Evolutionary conservation across 371 early-diverging fungal genomes (phyloP).

Genomic region (Rhizopus microsporus): DNA sequence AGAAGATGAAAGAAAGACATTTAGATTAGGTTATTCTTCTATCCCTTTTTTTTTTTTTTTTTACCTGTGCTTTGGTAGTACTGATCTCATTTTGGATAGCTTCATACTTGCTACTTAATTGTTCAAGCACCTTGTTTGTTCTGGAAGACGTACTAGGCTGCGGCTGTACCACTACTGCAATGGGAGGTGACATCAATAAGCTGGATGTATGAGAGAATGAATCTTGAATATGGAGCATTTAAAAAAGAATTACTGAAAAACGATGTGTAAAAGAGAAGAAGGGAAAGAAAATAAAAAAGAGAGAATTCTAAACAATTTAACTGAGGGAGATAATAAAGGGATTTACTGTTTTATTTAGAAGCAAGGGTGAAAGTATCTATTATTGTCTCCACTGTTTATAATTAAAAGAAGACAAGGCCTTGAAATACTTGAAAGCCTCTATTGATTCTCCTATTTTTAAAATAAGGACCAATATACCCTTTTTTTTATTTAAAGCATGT

Average conservation of each 20-base stretch:
- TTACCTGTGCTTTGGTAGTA: conserved; percentile 37
- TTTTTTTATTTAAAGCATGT: background rate
- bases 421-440: background rate
- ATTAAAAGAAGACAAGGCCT: background rate
- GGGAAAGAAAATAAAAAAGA: conserved; percentile 2
- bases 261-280: conserved; percentile 2
- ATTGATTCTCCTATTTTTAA: background rate
- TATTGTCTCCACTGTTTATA: background rate
- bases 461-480: background rate
- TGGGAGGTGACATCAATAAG: conserved; percentile 22
- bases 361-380: conserved; percentile 4
- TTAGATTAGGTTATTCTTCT: background rate
- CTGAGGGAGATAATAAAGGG: conserved; percentile 6
- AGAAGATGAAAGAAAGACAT: background rate
- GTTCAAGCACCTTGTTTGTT: conserved; percentile 43
- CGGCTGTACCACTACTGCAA: conserved; percentile 33
- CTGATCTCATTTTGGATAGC: conserved; percentile 33
- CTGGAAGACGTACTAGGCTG: conserved; percentile 34
- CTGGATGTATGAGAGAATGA: conserved; percentile 22
- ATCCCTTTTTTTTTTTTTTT: background rate
- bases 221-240: conserved; percentile 36
- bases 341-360: background rate
- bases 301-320: background rate
- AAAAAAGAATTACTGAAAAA: conserved; percentile 1
- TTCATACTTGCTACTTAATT: conserved; percentile 32